Evolutionary conservation across 805 yeast species (phyloP).

Genomic region (Starmerella bombi): DNA sequence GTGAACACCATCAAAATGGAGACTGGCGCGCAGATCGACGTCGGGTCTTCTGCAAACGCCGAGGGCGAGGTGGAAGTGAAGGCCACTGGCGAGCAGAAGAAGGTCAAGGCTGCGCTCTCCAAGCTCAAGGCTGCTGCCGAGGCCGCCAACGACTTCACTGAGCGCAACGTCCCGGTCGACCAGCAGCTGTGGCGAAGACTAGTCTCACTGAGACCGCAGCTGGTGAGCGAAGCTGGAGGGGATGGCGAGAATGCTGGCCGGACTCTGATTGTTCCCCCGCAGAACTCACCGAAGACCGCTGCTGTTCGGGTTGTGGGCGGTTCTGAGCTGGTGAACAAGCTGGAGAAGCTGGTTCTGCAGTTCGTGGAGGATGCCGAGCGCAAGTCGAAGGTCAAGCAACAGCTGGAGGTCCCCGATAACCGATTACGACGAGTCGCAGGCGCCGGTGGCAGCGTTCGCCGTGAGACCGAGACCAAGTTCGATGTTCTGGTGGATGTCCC

Average conservation of each 20-base stretch:
- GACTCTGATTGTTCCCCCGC: slow-evolving; percentile 51
- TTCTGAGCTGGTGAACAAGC: slow-evolving; percentile 53
- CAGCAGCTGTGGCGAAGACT: slow-evolving; percentile 61
- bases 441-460: slow-evolving; percentile 62
- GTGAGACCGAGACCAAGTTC: slow-evolving; percentile 56
- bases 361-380: slow-evolving; percentile 42
- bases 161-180: slow-evolving; percentile 49
- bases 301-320: slow-evolving; percentile 57
- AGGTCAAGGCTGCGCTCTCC: slow-evolving; percentile 57
- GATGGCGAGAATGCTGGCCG: slow-evolving; percentile 36
- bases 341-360: slow-evolving; percentile 46
- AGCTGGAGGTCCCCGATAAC: slow-evolving; percentile 46
- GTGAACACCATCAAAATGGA: slow-evolving; percentile 68
- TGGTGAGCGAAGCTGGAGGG: slow-evolving; percentile 70
- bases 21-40: slow-evolving; percentile 36
- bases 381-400: slow-evolving; percentile 18
- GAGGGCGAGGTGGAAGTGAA: slow-evolving; percentile 40
- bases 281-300: slow-evolving; percentile 38
- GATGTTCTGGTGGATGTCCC: slow-evolving; percentile 57
- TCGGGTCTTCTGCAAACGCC: slow-evolving; percentile 22
- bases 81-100: slow-evolving; percentile 64
- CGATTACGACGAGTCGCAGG: slow-evolving; percentile 72
- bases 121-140: slow-evolving; percentile 50
- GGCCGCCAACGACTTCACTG: slow-evolving; percentile 49
- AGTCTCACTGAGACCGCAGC: slow-evolving; percentile 54